These are phyloP conservation scores for Eimeria falciformis DNA, from an alignment of 169 alveolate species.

Conservation along the genomic window DNA sequence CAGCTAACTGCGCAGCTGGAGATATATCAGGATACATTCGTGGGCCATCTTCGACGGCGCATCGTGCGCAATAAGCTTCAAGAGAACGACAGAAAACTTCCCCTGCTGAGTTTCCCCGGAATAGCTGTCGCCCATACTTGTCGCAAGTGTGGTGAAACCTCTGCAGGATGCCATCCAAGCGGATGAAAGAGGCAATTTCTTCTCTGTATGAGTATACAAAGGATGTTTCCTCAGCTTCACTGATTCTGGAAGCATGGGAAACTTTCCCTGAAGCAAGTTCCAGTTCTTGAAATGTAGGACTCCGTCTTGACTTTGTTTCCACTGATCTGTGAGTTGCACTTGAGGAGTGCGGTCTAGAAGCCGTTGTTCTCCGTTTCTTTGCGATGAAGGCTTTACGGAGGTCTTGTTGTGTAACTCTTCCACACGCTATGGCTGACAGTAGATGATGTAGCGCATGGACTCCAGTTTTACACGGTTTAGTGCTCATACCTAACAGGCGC, in stretches of 20 bases:
- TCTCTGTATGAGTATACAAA: too few relatives aligned
- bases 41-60: background rate
- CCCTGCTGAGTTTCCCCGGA: background rate
- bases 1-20: background rate
- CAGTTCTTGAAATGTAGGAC: too few relatives aligned
- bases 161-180: too few relatives aligned
- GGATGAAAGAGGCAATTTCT: too few relatives aligned
- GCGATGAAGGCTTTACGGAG: background rate
- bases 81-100: background rate
- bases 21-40: background rate
- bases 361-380: background rate
- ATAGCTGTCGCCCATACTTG: too few relatives aligned
- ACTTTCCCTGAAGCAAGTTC: too few relatives aligned
- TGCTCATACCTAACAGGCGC: too few relatives aligned
- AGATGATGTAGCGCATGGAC: conserved; percentile 2
- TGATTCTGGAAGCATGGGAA: too few relatives aligned
- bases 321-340: background rate
- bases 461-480: too few relatives aligned
- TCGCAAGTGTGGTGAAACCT: too few relatives aligned
- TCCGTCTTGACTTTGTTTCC: too few relatives aligned
- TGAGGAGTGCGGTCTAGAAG: background rate
- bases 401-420: background rate
- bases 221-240: too few relatives aligned
- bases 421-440: background rate
- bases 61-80: background rate